These are phyloP conservation scores for Protea cynaroides DNA, from an alignment of 164 flowering plant species.

Conservation along the genomic window DNA sequence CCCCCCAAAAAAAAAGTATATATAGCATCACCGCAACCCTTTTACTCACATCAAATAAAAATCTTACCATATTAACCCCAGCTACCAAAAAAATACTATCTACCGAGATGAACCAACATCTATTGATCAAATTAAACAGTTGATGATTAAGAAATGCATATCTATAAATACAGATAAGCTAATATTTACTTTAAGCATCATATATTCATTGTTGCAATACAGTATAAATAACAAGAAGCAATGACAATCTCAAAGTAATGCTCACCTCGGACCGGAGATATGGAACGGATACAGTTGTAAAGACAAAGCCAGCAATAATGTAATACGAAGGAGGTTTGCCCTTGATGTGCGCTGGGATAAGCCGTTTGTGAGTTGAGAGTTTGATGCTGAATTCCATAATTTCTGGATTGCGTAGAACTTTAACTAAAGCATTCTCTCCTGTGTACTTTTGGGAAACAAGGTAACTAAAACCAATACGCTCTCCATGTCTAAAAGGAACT, in stretches of 20 bases:
- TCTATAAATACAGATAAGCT: neutral
- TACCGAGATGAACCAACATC: too few species aligned
- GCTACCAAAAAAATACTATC: neutral
- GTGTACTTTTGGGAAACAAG: slow-evolving; percentile 93
- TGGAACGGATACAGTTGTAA: slow-evolving; percentile 72
- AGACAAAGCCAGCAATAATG: slow-evolving; percentile 86
- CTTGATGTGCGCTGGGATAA: slow-evolving; percentile 68
- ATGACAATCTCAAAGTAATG: neutral
- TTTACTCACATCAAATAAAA: too few species aligned
- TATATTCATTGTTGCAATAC: neutral
- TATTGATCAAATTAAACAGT: neutral
- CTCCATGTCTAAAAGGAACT: slow-evolving; percentile 97
- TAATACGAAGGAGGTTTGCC: slow-evolving; percentile 87
- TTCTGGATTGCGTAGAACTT: slow-evolving; percentile 65
- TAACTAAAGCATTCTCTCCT: slow-evolving; percentile 63
- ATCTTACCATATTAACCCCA: too few species aligned
- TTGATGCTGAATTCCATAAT: slow-evolving; percentile 47
- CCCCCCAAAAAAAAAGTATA: too few species aligned
- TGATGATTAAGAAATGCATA: neutral
- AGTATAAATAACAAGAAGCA: neutral
- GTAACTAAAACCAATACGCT: slow-evolving; percentile 96
- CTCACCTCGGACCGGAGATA: slow-evolving; percentile 89
- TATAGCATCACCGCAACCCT: too few species aligned
- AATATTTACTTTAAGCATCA: neutral
- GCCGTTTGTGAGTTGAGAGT: slow-evolving; percentile 56